Evolutionary conservation across 2,329 filamentous ascomycete species (phyloP).

Genomic region (Teratosphaeria destructans): DNA sequence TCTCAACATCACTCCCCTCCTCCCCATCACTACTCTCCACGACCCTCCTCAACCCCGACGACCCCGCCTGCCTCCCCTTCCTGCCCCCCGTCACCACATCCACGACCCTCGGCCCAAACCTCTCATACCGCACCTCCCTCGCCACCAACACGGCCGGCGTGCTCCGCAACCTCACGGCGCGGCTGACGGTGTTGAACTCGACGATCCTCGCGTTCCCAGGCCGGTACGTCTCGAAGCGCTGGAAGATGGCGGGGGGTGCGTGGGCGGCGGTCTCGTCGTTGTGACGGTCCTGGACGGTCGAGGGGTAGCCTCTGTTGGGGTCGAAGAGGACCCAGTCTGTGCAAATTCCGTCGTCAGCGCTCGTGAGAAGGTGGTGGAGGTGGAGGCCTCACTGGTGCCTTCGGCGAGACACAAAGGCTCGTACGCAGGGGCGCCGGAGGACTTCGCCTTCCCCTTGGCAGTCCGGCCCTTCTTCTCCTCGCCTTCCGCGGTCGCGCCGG

Average conservation of each 20-base stretch:
- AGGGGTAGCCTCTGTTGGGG: slow-evolving; percentile 8
- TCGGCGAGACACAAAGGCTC: slow-evolving; percentile 2
- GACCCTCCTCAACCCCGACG: neutral
- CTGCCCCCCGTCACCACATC: slow-evolving; percentile 2
- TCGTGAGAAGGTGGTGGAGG: neutral
- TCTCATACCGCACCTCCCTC: slow-evolving; percentile 11
- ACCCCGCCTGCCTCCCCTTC: neutral
- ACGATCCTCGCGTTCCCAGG: slow-evolving; percentile 15
- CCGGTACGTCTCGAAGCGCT: slow-evolving; percentile 7
- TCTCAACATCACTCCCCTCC: neutral
- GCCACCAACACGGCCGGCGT: slow-evolving; percentile 5
- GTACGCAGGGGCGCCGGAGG: neutral
- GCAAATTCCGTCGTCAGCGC: neutral
- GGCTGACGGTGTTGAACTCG: slow-evolving; percentile 11
- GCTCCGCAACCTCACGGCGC: slow-evolving; percentile 7
- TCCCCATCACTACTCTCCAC: neutral
- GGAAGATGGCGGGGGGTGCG: slow-evolving; percentile 3
- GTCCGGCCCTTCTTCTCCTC: neutral
- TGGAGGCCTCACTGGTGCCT: slow-evolving; percentile 2
- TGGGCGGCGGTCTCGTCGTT: neutral
- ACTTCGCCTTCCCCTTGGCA: neutral
- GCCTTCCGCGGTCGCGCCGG: neutral
- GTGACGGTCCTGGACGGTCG: neutral
- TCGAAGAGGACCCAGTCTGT: slow-evolving; percentile 21
- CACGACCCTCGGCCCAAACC: slow-evolving; percentile 11